Evolutionary conservation across 2,329 filamentous ascomycete species (phyloP).

Genomic region (Leptographium lundbergii): DNA sequence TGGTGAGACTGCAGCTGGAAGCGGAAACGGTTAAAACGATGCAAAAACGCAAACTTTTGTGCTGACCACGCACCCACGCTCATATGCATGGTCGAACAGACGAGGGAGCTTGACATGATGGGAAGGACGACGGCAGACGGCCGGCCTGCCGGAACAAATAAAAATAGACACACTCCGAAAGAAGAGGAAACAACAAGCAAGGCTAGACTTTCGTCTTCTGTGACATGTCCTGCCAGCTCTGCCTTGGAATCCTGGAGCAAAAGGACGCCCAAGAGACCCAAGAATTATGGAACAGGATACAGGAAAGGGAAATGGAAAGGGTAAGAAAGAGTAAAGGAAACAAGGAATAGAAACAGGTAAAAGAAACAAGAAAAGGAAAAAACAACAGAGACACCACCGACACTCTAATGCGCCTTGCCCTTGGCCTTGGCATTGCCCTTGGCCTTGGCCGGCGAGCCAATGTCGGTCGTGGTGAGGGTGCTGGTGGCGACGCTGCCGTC

Average conservation of each 20-base stretch:
- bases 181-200: no score
- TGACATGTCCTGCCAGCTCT: no score
- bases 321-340: background rate
- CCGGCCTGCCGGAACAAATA: no score
- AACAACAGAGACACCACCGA: background rate
- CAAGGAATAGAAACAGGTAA: no score
- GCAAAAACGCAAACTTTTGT: background rate
- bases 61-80: no score
- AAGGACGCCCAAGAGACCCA: background rate
- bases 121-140: no score
- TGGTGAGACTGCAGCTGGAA: no score
- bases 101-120: no score
- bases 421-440: slow-evolving; percentile 14
- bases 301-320: background rate
- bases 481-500: slow-evolving; percentile 46
- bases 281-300: background rate
- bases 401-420: background rate
- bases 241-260: background rate
- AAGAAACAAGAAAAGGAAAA: background rate
- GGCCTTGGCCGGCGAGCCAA: slow-evolving; percentile 16
- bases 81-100: no score
- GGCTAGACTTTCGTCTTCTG: no score
- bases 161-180: no score
- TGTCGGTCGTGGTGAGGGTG: slow-evolving; percentile 19
- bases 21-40: no score